Base-by-base conservation (phyloP, 371 early-diverging fungal species). In the Dichotomocladium elegans region DNA sequence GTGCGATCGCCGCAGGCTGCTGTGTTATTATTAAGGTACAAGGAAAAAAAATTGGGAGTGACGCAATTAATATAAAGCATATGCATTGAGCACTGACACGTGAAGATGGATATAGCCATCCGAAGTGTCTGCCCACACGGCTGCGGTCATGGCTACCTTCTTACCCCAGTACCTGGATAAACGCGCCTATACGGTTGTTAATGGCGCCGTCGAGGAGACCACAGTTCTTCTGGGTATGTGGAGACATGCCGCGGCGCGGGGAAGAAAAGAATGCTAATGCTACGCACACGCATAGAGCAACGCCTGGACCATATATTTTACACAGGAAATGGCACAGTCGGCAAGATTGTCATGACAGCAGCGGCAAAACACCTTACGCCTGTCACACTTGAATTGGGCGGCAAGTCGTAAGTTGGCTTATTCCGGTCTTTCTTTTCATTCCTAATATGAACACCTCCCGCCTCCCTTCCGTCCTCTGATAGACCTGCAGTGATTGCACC, bases 1-100 rank as follows among this genome's bases (percentile, higher is more conserved):
- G 91, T 12, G 96, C 95, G 3, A 83, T 98, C 54, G 95, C 93
- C 17, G 92, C 92, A 1, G 97, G 98, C n/a, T 91, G 92, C 72
- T 85, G 86, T 10, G 91, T 80, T 25, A 64, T 92, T 3, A 28
- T 95, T 48, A 97, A 97, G 74, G 74, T 74, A 58, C 48, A 8
- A 0, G 8, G 21, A n/a, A n/a, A n/a, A n/a, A n/a, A n/a, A n/a
- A n/a, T n/a, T n/a, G n/a, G n/a, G n/a, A n/a, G n/a, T n/a, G n/a
- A n/a, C n/a, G n/a, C n/a, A 12, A 2, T 21, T 27, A 43, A 34
- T 26, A 47, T 17, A 43, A 25, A 55, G 24, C 19, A 19, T 28
- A 12, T n/a, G n/a, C 14, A 17, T 26, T 8, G 40, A 28, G 40
- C 26, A 40, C 15, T 30, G 4, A 24, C 10, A 2, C 21, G 4